Percentiles rank a stretch among this genome's conserved stretches.
Conservation (phyloP, 257 asterid species). For the Solanum neorickii region DNA sequence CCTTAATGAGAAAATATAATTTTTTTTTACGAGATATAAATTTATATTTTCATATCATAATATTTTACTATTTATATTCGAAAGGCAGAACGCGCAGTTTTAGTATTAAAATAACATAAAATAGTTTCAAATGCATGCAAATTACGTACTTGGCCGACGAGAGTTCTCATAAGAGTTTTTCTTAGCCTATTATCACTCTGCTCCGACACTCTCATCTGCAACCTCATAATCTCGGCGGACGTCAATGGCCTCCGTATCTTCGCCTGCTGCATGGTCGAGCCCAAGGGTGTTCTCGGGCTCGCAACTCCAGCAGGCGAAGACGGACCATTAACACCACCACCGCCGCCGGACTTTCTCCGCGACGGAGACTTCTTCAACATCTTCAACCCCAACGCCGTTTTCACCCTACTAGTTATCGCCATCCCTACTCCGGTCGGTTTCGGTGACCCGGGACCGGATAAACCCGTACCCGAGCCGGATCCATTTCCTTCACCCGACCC, state of each 20-base stretch:
- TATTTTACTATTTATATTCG: rapidly evolving
- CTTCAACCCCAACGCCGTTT: constrained; percentile 75
- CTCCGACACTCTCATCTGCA: constrained; percentile 91
- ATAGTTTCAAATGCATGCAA: constrained; percentile 5
- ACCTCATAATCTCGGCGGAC: constrained; percentile 88
- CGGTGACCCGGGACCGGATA: constrained; percentile 43
- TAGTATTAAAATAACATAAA: background rate
- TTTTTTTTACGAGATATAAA: background rate
- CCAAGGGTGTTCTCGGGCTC: background rate
- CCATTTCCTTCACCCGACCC: constrained; percentile 39
- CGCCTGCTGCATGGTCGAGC: constrained; percentile 11
- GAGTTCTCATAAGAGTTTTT: constrained; percentile 86
- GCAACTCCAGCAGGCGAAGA: constrained; percentile 26
- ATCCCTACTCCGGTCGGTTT: constrained; percentile 63
- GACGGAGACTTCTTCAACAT: constrained; percentile 59
- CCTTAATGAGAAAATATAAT: background rate
- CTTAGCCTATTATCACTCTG: constrained; percentile 78
- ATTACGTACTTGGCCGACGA: constrained; percentile 82
- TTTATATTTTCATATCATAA: background rate
- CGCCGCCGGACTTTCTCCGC: constrained; percentile 48
- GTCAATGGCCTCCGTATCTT: constrained; percentile 71
- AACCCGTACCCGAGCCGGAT: constrained; percentile 5
- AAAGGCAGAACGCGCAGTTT: background rate
- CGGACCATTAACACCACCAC: constrained; percentile 12
- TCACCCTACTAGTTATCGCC: constrained; percentile 90